Percentiles rank a stretch among this genome's conserved stretches.
phyloP scores from a whole-genome alignment of 805 yeast species.

The Millerozyma acaciae region DNA sequence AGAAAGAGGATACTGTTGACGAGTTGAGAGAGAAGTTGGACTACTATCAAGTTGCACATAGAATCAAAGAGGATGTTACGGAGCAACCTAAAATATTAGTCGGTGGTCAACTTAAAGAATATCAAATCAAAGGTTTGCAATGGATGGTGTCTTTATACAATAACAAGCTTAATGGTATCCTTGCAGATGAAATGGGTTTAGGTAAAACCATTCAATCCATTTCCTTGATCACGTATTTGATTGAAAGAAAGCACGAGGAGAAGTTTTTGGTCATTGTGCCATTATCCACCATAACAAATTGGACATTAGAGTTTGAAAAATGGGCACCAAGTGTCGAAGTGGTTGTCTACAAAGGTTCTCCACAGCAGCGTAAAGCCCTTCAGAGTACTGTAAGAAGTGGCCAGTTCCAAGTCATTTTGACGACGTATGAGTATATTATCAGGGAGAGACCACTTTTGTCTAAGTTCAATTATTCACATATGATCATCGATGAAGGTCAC shows the following conservation, averaged over 20 bases:
- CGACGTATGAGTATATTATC: constrained; percentile 80
- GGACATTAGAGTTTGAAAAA: constrained; percentile 82
- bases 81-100: constrained; percentile 67
- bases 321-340: constrained; percentile 82
- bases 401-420: constrained; percentile 69
- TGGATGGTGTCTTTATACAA: constrained; percentile 66
- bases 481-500: constrained; percentile 91
- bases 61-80: constrained; percentile 59
- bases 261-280: constrained; percentile 82
- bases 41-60: constrained; percentile 80
- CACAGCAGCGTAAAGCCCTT: constrained; percentile 62
- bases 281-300: constrained; percentile 75
- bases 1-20: constrained; percentile 38
- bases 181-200: constrained; percentile 67
- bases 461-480: constrained; percentile 74
- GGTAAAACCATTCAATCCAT: constrained; percentile 76
- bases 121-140: constrained; percentile 61
- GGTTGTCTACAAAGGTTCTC: constrained; percentile 75
- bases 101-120: constrained; percentile 78
- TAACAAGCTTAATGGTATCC: constrained; percentile 58
- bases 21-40: constrained; percentile 65
- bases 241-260: constrained; percentile 63
- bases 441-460: constrained; percentile 68
- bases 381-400: constrained; percentile 64
- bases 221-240: constrained; percentile 66